Evolutionary conservation across 306 rosid genomes (phyloP).

Genomic region (Sicyos edulis): DNA sequence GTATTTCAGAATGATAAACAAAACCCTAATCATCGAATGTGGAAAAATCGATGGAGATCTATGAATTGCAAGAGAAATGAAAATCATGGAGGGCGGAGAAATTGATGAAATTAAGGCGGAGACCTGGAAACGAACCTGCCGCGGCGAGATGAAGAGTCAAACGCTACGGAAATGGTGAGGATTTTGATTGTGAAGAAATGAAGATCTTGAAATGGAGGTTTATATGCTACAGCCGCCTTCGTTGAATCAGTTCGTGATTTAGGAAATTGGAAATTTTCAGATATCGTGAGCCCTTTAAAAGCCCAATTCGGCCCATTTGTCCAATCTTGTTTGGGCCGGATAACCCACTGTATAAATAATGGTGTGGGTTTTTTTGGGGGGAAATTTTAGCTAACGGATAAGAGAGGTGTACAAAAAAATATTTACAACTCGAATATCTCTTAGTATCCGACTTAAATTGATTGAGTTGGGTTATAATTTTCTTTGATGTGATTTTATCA

Average conservation of each 20-base stretch:
- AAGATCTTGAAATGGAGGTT: not conserved
- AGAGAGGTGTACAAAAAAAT: too few relatives aligned
- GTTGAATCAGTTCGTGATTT: not conserved
- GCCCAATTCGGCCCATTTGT: not conserved
- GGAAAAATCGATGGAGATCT: not conserved
- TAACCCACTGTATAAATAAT: not conserved
- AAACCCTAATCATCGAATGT: conserved; percentile 1
- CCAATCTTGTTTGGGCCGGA: not conserved
- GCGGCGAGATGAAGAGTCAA: conserved; percentile 12
- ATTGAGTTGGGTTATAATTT: too few relatives aligned
- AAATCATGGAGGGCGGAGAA: not conserved
- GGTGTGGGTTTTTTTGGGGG: not conserved
- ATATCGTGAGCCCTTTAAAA: not conserved
- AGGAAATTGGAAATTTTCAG: not conserved
- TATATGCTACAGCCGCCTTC: conserved; percentile 16
- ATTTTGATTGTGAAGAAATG: not conserved
- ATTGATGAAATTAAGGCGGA: not conserved
- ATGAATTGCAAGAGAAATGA: not conserved
- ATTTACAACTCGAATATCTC: too few relatives aligned
- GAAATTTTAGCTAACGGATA: too few relatives aligned
- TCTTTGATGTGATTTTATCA: too few relatives aligned
- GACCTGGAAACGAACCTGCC: not conserved
- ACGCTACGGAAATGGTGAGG: not conserved
- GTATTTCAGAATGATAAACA: not conserved
- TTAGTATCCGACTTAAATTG: too few relatives aligned